Evolutionary conservation across 306 rosid species (phyloP).

Genomic region (Sesbania bispinosa): DNA sequence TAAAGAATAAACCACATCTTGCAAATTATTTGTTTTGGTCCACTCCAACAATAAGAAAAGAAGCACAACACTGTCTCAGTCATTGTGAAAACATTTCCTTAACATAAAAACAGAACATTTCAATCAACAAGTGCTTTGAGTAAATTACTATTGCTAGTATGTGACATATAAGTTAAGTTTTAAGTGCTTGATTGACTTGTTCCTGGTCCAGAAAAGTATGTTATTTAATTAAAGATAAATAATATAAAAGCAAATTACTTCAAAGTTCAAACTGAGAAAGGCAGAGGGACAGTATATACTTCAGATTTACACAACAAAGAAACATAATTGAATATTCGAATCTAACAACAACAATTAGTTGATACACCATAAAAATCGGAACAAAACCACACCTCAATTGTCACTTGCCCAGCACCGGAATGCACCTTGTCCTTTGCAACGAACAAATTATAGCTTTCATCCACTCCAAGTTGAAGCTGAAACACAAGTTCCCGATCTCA

Average conservation of each 20-base stretch:
- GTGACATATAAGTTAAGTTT: not conserved
- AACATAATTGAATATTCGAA: not conserved
- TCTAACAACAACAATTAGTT: no score
- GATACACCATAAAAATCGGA: not conserved
- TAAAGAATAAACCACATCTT: not conserved
- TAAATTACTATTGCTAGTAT: not conserved
- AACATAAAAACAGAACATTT: not conserved
- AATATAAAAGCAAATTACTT: not conserved
- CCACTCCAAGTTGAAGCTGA: slow-evolving; percentile 97
- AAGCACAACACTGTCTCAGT: not conserved
- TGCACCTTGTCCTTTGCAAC: slow-evolving; percentile 40
- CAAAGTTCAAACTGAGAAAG: no score
- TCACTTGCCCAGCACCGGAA: slow-evolving; percentile 51
- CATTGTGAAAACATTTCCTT: not conserved
- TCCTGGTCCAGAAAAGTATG: not conserved
- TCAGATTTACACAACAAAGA: not conserved
- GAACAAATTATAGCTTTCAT: slow-evolving; percentile 84
- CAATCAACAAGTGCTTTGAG: not conserved
- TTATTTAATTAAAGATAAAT: not conserved
- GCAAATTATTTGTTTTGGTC: not conserved
- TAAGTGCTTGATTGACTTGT: not conserved
- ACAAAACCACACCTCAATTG: slow-evolving; percentile 61
- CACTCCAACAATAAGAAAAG: slow-evolving; percentile 14
- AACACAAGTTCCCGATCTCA: slow-evolving; percentile 2
- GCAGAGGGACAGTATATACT: not conserved